Evolutionary conservation across 23 red algal genomes (phyloP).

Genomic region (Gracilaria gracilis): DNA sequence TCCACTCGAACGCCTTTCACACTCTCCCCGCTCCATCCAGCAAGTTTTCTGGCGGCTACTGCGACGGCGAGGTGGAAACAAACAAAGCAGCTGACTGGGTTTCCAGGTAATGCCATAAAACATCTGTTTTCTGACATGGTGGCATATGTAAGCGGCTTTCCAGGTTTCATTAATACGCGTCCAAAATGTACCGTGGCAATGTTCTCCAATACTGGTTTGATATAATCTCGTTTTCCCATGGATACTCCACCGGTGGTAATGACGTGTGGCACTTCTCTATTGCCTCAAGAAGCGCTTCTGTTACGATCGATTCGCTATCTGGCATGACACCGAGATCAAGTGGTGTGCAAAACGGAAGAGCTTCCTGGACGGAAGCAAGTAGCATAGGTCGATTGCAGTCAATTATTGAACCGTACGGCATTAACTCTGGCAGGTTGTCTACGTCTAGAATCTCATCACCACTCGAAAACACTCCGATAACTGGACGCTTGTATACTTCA

Average conservation of each 20-base stretch:
- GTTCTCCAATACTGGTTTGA: slow-evolving; percentile 79
- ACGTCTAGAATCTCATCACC: slow-evolving; percentile 85
- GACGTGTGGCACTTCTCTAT: slow-evolving; percentile 59
- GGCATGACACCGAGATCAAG: slow-evolving; percentile 84
- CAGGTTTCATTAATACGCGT: slow-evolving; percentile 92
- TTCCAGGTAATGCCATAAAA: slow-evolving; percentile 79
- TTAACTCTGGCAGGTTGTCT: slow-evolving; percentile 13
- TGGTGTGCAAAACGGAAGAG: slow-evolving; percentile 49
- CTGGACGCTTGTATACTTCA: slow-evolving; percentile 46
- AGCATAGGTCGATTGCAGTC: slow-evolving; percentile 95
- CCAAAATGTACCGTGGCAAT: slow-evolving; percentile 89
- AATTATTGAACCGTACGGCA: slow-evolving; percentile 57
- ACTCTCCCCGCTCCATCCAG: slow-evolving; percentile 34
- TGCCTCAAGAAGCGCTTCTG: slow-evolving; percentile 24
- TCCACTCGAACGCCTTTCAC: slow-evolving; percentile 30
- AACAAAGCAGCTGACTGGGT: slow-evolving; percentile 86
- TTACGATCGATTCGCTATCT: slow-evolving; percentile 53
- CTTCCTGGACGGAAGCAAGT: slow-evolving; percentile 63
- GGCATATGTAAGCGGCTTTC: slow-evolving; percentile 95
- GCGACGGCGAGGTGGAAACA: slow-evolving; percentile 82
- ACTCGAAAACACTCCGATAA: slow-evolving; percentile 87
- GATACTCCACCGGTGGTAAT: slow-evolving; percentile 88
- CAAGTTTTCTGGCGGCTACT: slow-evolving; percentile 51
- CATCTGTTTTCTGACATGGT: slow-evolving; percentile 45
- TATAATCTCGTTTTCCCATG: slow-evolving; percentile 85